Evolutionary conservation across 2,329 filamentous ascomycete species (phyloP), one percentile per base, ranked within the genome.

Genomic region (Penicillium griseofulvum): DNA sequence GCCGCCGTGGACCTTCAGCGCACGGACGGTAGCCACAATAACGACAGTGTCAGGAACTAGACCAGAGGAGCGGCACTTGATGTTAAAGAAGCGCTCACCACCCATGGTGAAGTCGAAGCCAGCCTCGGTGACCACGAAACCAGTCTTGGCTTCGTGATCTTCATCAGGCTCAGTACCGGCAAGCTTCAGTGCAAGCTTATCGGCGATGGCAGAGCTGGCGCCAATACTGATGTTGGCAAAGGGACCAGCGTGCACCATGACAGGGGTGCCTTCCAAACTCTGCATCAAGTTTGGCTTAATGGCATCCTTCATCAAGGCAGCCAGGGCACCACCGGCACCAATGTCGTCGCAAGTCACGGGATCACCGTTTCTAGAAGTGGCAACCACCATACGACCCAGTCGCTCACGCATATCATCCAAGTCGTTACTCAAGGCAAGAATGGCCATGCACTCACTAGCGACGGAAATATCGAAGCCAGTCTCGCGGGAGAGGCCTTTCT

Each of bases 41-140:
- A 99, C 91, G 7, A 96, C 92, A 1, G 91, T 90, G 69, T 99
- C 94, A 2, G 94, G 94, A 2, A 91, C 85, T 43, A 99, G 87
- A 24, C 93, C 93, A 6, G 93, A 97, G 10, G 91, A 89, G 57
- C 94, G 89, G 79, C 94, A 97, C 83, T 99, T 99, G 82, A 99
- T 97, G 81, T 99, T 97, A 86, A 99, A 97, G 83, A 99, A 99
- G 49, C 94, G 89, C 82, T 99, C 94, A 60, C 94, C 94, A 62
- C 94, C 94, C 94, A 99, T 99, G 68, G 94, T 97, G 78, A 99
- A 99, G 76, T 99, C 94, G 74, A 99, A 99, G 10, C 94, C 94
- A 50, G 94, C 93, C 76, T 99, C 94, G 1, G 94, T 99, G 36
- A 99, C 87, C 22, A 97, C 93, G 67, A 94, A 97, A 10, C 94